Base-by-base conservation (phyloP, 2,329 filamentous ascomycete species). In the Juglanconis sp. region DNA sequence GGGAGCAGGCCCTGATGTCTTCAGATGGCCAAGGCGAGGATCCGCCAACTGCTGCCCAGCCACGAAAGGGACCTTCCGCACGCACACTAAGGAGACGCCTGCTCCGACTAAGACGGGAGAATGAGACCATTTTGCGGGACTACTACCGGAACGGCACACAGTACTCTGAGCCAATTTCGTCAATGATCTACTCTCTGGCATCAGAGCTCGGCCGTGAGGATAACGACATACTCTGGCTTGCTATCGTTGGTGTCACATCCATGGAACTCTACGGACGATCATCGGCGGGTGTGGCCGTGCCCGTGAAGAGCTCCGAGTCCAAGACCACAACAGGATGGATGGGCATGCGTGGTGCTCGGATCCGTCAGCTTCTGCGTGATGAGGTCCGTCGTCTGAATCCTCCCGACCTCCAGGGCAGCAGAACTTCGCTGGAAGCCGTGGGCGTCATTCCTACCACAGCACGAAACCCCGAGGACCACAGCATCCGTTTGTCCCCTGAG, bases 151-250 rank as follows among this genome's bases (percentile, higher is more conserved):
- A 91, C 35, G 95, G 95, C 46, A 88, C 91, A 3, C 96, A 92
- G 2, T 97, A 96, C 71, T 94, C 94, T 0, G 95, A 99, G 71
- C 95, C 95, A 1, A 91, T 98, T 58, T 95, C 93, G 0, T 96
- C 93, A 0, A 88, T 98, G 77, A 85, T 97, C 70, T 99, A 98
- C 74, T 96, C 92, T 0, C 81, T 99, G 13, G 95, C 94, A 1
- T 96, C 93, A 1, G 95, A 98, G 70, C 85, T 99, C 6, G 95
- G 95, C 64, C 89, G 93, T 56, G 95, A 98, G 79, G 94, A 98
- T 73, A 99, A 98, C 68, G 93, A 99, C 68, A 81, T 98, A 30
- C 81, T 99, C 13, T 99, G 95, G 95, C 83, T 96, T 61, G 87
- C 92, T 5, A 96, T 98, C 69, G 91, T 99, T 32, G 95, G 95